Evolutionary conservation across 2,329 filamentous ascomycete species (phyloP), one percentile per base, ranked within the genome.

Genomic region (Xenosphaeropsis pyriputrescens): DNA sequence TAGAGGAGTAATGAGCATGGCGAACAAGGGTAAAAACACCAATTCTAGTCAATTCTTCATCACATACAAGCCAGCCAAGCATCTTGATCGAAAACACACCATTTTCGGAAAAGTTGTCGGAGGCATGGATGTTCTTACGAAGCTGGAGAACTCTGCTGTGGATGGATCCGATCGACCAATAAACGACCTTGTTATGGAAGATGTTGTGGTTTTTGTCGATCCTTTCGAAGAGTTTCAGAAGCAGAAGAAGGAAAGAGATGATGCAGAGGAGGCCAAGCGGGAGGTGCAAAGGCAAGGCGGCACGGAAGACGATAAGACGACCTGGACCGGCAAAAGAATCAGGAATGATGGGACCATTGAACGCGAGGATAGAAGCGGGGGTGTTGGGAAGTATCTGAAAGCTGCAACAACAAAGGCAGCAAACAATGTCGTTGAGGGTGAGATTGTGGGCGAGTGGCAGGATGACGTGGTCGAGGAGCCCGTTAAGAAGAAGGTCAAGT

Each of bases 21-120:
- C 91, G 31, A 98, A 98, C 60, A 98, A 98, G 56, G 91, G 91
- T 41, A 95, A 95, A 54, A 89, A 95, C 54, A 96, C 89, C 16
- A 98, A 98, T 60, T 91, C 84, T 7, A 85, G 76, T 48, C 91
- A 98, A 58, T 98, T 79, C 55, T 98, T 96, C 65, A 82, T 98
- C 53, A 84, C 81, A 0, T 98, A 98, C 58, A 79, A 85, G 36
- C 68, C 82, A 1, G 75, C 79, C 0, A 78, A 81, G 45, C 91
- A 98, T 60, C 70, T 98, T 1, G 85, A 98, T 58, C 72, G 79
- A 42, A 98, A 98, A 54, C 91, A 98, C 59, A 96, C 91, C n/a
- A 83, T 98, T 31, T 98, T 98, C 51, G 91, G 80, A 2, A 75
- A 77, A 29, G 75, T 96, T 0, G 80, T 93, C 1, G 84, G 81